A percentile compares a stretch with the other conserved stretches of the same genome.
Conservation (phyloP, 139 green algal species). For the Chlamydomonas sp. region DNA sequence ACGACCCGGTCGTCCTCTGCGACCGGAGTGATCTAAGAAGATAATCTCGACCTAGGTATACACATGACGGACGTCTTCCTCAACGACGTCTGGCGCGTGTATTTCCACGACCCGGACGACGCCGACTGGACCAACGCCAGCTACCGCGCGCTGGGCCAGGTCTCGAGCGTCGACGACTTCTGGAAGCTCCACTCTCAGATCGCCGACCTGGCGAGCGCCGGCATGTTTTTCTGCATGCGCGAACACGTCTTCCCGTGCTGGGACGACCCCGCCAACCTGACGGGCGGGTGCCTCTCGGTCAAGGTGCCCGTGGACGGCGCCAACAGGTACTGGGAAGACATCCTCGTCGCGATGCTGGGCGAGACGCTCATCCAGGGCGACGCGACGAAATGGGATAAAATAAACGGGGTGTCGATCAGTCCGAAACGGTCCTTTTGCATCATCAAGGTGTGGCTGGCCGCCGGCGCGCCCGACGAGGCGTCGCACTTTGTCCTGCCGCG, state of each 20-base stretch:
- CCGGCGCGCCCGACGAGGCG: not conserved
- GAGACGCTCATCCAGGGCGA: conserved; percentile 1
- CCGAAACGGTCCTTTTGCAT: conserved; percentile 16
- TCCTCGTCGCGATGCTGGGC: not conserved
- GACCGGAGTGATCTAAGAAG: no score
- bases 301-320: not conserved
- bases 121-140: conserved; percentile 8
- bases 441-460: conserved; percentile 10
- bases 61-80: not conserved
- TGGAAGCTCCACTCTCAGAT: not conserved
- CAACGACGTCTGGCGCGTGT: conserved; percentile 8
- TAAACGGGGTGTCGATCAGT: conserved; percentile 12
- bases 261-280: conserved; percentile 16
- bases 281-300: conserved; percentile 9
- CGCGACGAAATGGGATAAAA: not conserved
- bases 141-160: conserved; percentile 2
- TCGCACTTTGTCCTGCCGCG: not conserved
- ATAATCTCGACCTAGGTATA: not conserved
- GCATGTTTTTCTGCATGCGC: conserved; percentile 18
- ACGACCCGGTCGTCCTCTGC: not conserved
- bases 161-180: conserved; percentile 2
- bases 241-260: conserved; percentile 23
- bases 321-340: not conserved
- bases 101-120: conserved; percentile 20
- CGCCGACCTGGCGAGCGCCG: not conserved